Conservation (phyloP, 148 eudicot genomes). For the Rhododendron kiyosumense region DNA sequence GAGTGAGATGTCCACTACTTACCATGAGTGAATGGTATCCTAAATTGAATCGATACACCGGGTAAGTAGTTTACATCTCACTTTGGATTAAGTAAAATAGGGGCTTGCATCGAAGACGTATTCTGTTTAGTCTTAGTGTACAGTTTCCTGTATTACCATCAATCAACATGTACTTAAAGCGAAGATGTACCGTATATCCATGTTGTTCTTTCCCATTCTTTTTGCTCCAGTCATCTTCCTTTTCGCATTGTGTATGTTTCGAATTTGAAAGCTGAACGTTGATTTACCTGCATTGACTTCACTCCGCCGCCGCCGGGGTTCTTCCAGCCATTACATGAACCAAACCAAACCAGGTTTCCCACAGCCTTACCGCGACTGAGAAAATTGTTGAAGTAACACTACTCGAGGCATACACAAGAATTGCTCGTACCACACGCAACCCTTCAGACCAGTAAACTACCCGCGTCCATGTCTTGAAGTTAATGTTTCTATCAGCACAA, state of each 20-base stretch:
- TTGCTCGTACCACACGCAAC: background rate
- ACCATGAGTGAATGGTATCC: slow-evolving; percentile 34
- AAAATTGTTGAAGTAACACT: background rate
- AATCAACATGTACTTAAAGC: background rate
- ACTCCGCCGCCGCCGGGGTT: background rate
- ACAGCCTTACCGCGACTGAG: background rate
- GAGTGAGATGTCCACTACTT: slow-evolving; percentile 35
- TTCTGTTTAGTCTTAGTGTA: background rate
- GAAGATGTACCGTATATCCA: background rate
- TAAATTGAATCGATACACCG: background rate
- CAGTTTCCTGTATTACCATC: background rate
- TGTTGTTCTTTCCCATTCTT: background rate
- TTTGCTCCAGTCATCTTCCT: background rate
- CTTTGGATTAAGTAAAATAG: background rate
- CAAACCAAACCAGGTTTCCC: background rate
- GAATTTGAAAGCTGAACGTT: background rate
- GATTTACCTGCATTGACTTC: background rate
- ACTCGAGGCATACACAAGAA: background rate
- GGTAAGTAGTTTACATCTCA: background rate
- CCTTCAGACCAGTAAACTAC: background rate
- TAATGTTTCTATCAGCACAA: background rate
- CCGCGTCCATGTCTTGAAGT: background rate
- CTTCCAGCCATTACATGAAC: background rate
- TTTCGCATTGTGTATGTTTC: background rate
- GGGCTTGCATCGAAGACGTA: background rate